Base-by-base conservation (phyloP, 306 rosid species). In the Ziziphus jujuba region DNA sequence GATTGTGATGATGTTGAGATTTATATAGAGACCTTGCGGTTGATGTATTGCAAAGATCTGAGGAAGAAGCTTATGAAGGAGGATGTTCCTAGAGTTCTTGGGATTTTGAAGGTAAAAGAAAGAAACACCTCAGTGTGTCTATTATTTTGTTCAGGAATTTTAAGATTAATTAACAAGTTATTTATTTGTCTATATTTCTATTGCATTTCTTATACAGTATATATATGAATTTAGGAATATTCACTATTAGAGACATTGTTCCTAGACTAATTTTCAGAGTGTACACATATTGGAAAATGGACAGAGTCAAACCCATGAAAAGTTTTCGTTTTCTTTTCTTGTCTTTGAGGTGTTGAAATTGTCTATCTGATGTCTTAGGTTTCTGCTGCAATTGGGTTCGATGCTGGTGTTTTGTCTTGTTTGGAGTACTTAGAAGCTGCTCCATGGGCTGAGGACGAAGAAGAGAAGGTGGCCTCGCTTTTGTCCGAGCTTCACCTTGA, bases 401-500 rank as follows among this genome's bases (percentile, higher is more conserved):
- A 90, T 64, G 97, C 92, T 2, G 96, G 97, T 54, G 95, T 95
- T 79, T 79, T 95, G 56, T 90, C 99, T 47, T 95, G 97, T 79
- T 87, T 95, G 90, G 97, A 95, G 70, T 90, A 90, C 80, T 76
- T 95, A 77, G 99, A 95, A 82, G 99, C 99, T 0, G 97, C 97
- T 4, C 97, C 97, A 0, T 90, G 99, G 99, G 92, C 89, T 0
- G 99, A 95, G 83, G 99, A 95, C 61, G 99, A 95, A 76, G 99
- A 95, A 72, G 97, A 95, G 84, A 95, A 95, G 70, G 97, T 90
- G 80, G 96, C 99, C 6, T 82, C 97, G 0, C 77, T 95, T 11
- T 73, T 95, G 47, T 87, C 96, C 0, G 99, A 90, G 84, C 99
- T 95, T 25, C 95, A 81, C 58, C 96, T 95, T 58, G 99, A 95